Base-by-base conservation (phyloP, 345 rosid species). In the Laguncularia racemosa region DNA sequence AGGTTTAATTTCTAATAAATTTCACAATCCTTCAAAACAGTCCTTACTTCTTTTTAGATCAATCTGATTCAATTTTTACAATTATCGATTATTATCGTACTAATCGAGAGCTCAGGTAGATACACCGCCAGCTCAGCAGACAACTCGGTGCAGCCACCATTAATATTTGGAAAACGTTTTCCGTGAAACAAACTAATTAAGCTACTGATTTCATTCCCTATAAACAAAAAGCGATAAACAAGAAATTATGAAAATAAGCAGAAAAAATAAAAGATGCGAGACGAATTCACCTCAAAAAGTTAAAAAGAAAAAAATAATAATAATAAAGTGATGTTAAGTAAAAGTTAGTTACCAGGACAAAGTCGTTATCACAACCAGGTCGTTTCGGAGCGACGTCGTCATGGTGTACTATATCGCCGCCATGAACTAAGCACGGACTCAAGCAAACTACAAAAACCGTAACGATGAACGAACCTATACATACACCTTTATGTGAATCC, bases 371-470 rank as follows among this genome's bases (percentile, higher is more conserved):
- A 72, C 99, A 93, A 20, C 99, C 97, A 64, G 99, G 79, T 59
- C 88, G 65, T 73, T 60, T 72, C 0, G 99, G 99, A 65, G 95
- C 79, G 18, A 78, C 55, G 60, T 80, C 70, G 71, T 93, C 99
- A 8, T 73, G 88, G 75, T 93, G 99, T 33, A 93, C 96, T 73
- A 93, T 93, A 57, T 93, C 99, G 33, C 97, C 91, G 59, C 80
- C 89, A 28, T 73, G 50, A 44, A 40, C 67, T 20, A 43, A 79
- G 12, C 62, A 61, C 18, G 73, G 58, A 67, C 66, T 59, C 56
- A 60, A 59, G 71, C 77, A 33, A 33, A 33, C 40, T 23, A 33
- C 7, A 9, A 33, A 7, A 33, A 33, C 40, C 28, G 28, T 23
- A 23, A 23, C 28, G 28, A 23, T 23, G 28, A 9, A 7, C 4